These are phyloP conservation scores for Jamesozyma gamospora DNA, from an alignment of 805 yeast genomes.

Conservation along the genomic window DNA sequence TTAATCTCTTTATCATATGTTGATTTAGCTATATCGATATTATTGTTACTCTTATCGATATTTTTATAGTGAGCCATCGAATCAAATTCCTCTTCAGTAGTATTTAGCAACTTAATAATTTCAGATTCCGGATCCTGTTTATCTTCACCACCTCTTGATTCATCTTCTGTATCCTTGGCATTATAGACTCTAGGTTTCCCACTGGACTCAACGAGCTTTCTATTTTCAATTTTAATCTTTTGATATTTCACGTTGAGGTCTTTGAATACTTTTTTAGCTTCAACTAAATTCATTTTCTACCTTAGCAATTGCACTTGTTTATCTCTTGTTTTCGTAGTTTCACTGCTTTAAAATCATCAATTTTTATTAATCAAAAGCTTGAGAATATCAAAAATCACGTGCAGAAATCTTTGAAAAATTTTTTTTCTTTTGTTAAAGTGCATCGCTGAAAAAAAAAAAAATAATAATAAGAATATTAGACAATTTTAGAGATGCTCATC, in stretches of 20 bases:
- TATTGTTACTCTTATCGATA: constrained; percentile 6
- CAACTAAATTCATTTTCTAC: constrained; percentile 1
- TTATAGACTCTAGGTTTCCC: constrained; percentile 21
- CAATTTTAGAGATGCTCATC: neutral
- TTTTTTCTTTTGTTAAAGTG: no score
- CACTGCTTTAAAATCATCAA: neutral
- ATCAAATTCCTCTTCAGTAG: constrained; percentile 2
- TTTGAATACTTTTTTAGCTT: constrained; percentile 7
- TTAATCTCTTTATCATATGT: constrained; percentile 25
- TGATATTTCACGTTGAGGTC: constrained; percentile 12
- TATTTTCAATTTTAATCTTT: constrained; percentile 13
- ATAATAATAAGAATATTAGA: no score
- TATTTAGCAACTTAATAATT: neutral
- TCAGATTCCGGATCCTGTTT: neutral
- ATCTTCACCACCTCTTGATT: constrained; percentile 1
- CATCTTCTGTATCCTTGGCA: constrained; percentile 9
- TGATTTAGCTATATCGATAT: constrained; percentile 18
- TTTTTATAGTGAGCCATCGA: constrained; percentile 10
- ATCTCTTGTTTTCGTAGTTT: neutral
- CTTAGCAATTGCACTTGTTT: neutral
- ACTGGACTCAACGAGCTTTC: constrained; percentile 15
- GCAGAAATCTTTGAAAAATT: no score
- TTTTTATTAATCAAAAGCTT: no score
- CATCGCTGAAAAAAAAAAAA: no score
- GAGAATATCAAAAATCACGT: neutral